Base-by-base conservation (phyloP, 2,329 filamentous ascomycete genomes). In the Huntiella decipiens region DNA sequence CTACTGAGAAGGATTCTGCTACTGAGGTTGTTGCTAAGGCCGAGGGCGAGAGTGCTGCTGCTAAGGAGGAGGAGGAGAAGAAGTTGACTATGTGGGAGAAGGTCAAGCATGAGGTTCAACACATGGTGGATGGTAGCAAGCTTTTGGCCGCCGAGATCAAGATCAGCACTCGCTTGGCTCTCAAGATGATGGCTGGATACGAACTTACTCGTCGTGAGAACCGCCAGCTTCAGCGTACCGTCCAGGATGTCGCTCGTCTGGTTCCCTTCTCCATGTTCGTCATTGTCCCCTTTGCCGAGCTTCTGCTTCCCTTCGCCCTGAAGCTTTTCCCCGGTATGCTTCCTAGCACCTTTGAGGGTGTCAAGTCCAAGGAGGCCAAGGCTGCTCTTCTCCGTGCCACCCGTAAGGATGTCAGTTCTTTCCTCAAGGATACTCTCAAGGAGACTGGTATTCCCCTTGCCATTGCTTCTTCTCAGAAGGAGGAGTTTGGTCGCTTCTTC, bases 71-170 rank as follows among this genome's bases (percentile, higher is more conserved):
- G 61, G 78, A 82, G 51, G 73, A 79, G 55, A 85, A 87, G 67
- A 95, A 94, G 59, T 65, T 94, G 63, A 94, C 87, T 0, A 43
- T 96, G 1, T 80, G 77, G 62, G 83, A 96, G 61, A 93, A 87
- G 66, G 78, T 98, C 57, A 98, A 94, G 71, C 87, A 92, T 61
- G 91, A 98, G 63, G 71, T 70, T 11, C 76, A 79, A 51, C 91
- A 98, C 62, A 98, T 98, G 66, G 96, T 91, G 88, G 91, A 98
- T 63, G 91, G 91, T 50, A 96, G 86, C 22, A 98, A 98, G 64
- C 70, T 98, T 56, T 68, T 98, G 54, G 87, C 80, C 16, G 82
- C 85, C 1, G 91, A 98, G 64, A 78, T 96, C 58, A 84, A 70
- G 63, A 98, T 98, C 60, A 96, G 88, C 61, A 84, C 82, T 51